Base-by-base conservation (phyloP, 2,329 filamentous ascomycete species). In the Sporothrix globosa region DNA sequence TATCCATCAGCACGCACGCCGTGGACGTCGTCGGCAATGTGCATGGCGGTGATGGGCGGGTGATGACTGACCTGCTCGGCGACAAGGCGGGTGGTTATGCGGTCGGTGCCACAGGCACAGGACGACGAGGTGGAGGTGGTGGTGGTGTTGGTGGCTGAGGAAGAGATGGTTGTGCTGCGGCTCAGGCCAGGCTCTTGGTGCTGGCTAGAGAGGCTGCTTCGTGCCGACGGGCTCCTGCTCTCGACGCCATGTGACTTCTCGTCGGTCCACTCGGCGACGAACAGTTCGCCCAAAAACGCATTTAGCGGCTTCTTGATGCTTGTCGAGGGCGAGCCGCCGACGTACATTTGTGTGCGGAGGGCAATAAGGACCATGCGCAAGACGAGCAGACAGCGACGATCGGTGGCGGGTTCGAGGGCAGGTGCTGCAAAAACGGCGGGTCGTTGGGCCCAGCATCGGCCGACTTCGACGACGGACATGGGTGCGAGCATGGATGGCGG, bases 221-320 rank as follows among this genome's bases (percentile, higher is more conserved):
- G 13, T 11, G 54, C n/a, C 7, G 77, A 77, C 1, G 74, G 76
- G 60, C n/a, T 72, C 44, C 10, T 21, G 21, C 61, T 67, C 9
- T 27, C 69, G 56, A 24, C 74, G 67, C 19, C 73, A 69, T 27
- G 81, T 77, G 0, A 73, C 77, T 65, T 60, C 14, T 68, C 60
- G 46, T 66, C 66, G 19, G 63, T 71, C 80, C 81, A 83, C 0
- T 76, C 77, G 0, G 81, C 81, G 1, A 86, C 73, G 73, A 85
- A 86, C 0, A 85, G 71, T 75, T 86, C 84, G 19, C 84, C 84
- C 0, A 86, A 77, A 67, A 86, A 86, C 7, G 84, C 83, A 71
- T 86, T 86, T 7, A 86, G 79, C 1, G 84, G 84, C 73, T 86
- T 86, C 76, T 84, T 84, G 76, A 85, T 84, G 72, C 82, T 84